A percentile compares a stretch with the other conserved stretches of the same genome.
These are phyloP conservation scores for Arthrocladium fulminans DNA, from an alignment of 2,329 filamentous ascomycete species.

Conservation along the genomic window DNA sequence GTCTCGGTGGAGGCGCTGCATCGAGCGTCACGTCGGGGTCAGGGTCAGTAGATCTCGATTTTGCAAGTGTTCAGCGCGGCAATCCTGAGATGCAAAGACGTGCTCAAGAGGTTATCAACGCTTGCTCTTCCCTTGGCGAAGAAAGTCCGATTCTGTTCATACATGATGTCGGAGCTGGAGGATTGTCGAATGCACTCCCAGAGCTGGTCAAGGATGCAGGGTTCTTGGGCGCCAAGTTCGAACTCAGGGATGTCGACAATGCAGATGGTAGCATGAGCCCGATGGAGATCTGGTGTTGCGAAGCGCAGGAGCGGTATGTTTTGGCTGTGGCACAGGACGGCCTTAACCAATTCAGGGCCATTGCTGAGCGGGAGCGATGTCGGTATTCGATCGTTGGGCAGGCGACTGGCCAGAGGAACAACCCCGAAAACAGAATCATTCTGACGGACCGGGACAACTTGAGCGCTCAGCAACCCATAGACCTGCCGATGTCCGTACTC, in stretches of 20 bases:
- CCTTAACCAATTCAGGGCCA: constrained; percentile 61
- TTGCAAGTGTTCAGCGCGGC: constrained; percentile 91
- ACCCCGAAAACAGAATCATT: constrained; percentile 57
- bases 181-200: constrained; percentile 72
- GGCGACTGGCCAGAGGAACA: constrained; percentile 46
- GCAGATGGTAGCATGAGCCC: constrained; percentile 89
- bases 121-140: constrained; percentile 73
- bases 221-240: constrained; percentile 72
- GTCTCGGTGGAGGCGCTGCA: constrained; percentile 87
- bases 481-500: constrained; percentile 77
- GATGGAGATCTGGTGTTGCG: constrained; percentile 95
- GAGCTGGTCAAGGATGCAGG: constrained; percentile 89
- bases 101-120: constrained; percentile 96
- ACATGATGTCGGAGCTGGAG: constrained; percentile 93
- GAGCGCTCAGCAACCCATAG: constrained; percentile 68
- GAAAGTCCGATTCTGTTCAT: constrained; percentile 92
- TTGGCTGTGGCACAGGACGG: constrained; percentile 73
- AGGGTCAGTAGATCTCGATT: constrained; percentile 84
- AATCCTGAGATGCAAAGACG: constrained; percentile 94
- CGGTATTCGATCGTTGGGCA: constrained; percentile 85
- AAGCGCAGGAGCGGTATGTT: constrained; percentile 94
- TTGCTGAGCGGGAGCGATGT: constrained; percentile 75
- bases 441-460: constrained; percentile 64
- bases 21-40: constrained; percentile 85
- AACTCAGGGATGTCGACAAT: constrained; percentile 87